phyloP scores from a whole-genome alignment of 371 early-diverging fungal species.

The Lichtheimia corymbifera region DNA sequence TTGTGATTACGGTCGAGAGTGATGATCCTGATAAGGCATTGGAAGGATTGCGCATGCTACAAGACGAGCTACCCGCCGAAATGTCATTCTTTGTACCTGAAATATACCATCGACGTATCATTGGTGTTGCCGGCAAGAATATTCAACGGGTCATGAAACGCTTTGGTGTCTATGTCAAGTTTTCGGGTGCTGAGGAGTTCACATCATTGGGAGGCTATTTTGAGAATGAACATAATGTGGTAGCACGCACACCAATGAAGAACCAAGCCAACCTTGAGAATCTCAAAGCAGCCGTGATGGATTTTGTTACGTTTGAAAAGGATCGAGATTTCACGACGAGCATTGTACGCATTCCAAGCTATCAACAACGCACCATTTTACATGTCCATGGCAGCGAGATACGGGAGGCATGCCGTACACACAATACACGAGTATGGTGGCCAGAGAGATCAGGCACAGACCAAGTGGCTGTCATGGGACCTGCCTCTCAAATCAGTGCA shows the following conservation, averaged over 20 bases:
- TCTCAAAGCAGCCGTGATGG: slow-evolving; percentile 64
- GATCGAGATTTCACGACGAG: slow-evolving; percentile 42
- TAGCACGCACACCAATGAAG: slow-evolving; percentile 78
- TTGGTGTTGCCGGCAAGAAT: slow-evolving; percentile 88
- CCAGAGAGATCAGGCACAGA: slow-evolving; percentile 14
- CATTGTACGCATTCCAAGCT: slow-evolving; percentile 27
- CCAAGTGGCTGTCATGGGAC: slow-evolving; percentile 16
- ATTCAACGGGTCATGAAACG: slow-evolving; percentile 91
- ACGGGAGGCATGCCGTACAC: slow-evolving; percentile 8
- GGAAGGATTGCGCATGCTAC: slow-evolving; percentile 61
- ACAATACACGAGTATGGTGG: slow-evolving; percentile 15
- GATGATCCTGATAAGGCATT: slow-evolving; percentile 43
- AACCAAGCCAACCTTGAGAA: slow-evolving; percentile 60
- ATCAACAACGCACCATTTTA: slow-evolving; percentile 33
- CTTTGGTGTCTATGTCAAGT: slow-evolving; percentile 88
- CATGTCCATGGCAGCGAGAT: slow-evolving; percentile 22
- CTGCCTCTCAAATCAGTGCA: slow-evolving; percentile 11
- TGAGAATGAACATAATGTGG: slow-evolving; percentile 74
- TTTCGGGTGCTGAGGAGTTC: slow-evolving; percentile 74
- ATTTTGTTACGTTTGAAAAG: slow-evolving; percentile 52
- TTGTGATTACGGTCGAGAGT: slow-evolving; percentile 66
- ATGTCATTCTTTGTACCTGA: slow-evolving; percentile 81
- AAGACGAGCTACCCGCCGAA: slow-evolving; percentile 79
- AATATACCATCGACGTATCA: slow-evolving; percentile 84
- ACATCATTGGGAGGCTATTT: slow-evolving; percentile 68